Base-by-base conservation (phyloP, 495 filamentous ascomycete genomes). In the Aspergillus taichungensis region DNA sequence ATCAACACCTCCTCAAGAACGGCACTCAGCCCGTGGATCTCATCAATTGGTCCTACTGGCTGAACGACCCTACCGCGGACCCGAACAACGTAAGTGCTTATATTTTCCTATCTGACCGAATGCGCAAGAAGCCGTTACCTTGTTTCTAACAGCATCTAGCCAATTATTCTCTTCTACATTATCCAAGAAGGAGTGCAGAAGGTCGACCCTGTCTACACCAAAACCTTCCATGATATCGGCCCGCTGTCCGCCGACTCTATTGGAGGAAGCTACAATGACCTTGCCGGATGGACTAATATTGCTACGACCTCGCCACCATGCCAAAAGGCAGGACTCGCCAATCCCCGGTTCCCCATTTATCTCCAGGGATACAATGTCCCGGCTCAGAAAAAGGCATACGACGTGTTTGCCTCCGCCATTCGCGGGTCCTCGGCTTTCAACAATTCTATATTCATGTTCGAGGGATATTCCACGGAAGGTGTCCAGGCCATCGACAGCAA, bases 41-140 rank as follows among this genome's bases (percentile, higher is more conserved):
- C 30, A 68, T 68, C 58, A 76, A 74, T 53, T 73, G 67, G 68
- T 73, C 69, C 3, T 73, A 72, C 57, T 77, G 66, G 64, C 47
- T 71, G 36, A 71, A 74, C 53, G 52, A 57, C 34, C 61, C 67
- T 9, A 49, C 50, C 7, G 43, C 60, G 31, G 70, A 73, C 55
- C 49, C 66, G 10, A 56, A 52, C 9, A 62, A 67, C 54, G 54
- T 53, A 18, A 51, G 50, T 43, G 1, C 37, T n/a, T 6, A 4
- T 4, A 8, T 30, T 6, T 8, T 18, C 34, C 3, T 27, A 30
- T 14, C 11, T n/a, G 18, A 24, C 18, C 18, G 18, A 24, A 24
- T 24, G 18, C 18, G 18, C 18, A 24, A 24, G 18, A 4, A 24
- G 1, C 4, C 4, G 18, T 24, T 1, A 24, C 18, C 18, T 24